These are phyloP conservation scores for Sporothrix brasiliensis DNA, from an alignment of 2,329 filamentous ascomycete genomes.

Conservation along the genomic window DNA sequence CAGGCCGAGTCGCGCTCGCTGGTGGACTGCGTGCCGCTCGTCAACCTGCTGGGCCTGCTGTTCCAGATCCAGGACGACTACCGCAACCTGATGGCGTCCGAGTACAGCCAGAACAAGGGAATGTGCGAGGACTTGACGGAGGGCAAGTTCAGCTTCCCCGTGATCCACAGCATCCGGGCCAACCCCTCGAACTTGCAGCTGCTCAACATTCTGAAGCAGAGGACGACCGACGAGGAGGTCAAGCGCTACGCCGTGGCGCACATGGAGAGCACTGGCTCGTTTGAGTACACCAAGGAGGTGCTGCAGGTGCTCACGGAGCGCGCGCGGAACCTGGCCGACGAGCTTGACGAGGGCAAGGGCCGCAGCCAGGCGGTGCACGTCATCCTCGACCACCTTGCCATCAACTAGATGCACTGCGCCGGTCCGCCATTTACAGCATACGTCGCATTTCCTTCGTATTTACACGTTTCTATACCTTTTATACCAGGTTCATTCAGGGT, in stretches of 20 bases:
- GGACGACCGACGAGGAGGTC: conserved; percentile 81
- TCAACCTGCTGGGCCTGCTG: conserved; percentile 81
- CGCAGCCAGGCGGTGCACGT: conserved; percentile 61
- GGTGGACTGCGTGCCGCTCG: conserved; percentile 78
- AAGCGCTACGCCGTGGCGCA: conserved; percentile 89
- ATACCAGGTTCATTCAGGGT: conserved; percentile 9
- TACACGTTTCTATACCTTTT: background rate
- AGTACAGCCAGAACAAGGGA: conserved; percentile 87
- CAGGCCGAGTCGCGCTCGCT: conserved; percentile 65
- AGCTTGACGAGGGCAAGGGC: conserved; percentile 64
- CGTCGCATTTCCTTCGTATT: background rate
- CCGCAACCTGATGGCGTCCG: conserved; percentile 74
- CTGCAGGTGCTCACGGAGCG: conserved; percentile 65
- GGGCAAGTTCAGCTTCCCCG: conserved; percentile 94
- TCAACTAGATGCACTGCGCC: conserved; percentile 34
- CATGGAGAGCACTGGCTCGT: conserved; percentile 88
- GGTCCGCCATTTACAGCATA: background rate
- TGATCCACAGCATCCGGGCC: conserved; percentile 88
- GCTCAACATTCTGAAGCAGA: conserved; percentile 90
- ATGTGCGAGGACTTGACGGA: conserved; percentile 94
- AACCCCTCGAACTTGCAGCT: conserved; percentile 75
- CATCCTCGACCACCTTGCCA: conserved; percentile 69
- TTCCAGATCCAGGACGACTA: conserved; percentile 96
- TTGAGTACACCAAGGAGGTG: conserved; percentile 78
- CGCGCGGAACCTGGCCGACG: conserved; percentile 64